Evolutionary conservation across 1,139 yeast genomes (phyloP), one percentile per base, ranked within the genome.

Genomic region (Yamadazyma songkhlaensis): DNA sequence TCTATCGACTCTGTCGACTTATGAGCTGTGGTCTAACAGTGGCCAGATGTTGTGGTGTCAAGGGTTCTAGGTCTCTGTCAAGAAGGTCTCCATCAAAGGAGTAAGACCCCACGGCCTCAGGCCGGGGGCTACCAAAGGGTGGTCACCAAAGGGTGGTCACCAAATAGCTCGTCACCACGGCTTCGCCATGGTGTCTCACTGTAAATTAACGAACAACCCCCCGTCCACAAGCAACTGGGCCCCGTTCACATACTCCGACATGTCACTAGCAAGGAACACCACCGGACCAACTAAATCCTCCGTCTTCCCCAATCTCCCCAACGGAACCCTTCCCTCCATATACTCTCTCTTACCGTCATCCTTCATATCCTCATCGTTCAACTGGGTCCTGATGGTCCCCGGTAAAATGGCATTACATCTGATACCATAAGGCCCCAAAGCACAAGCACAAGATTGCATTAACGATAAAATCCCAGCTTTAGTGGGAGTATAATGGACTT

Each of bases 281-380:
- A 70, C 74, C 3, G 77, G 77, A 0, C 77, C 77, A 2, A 69
- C 74, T 39, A 73, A 45, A 47, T 73, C 78, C 9, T 56, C 53
- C 2, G 76, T 63, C 10, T 50, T 45, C 0, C 77, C 78, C 36
- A 72, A 47, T 47, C 77, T 55, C 1, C 72, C 71, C 36, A 72
- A 50, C 6, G 77, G 77, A n/a, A 68, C 64, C 43, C 75, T 53
- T 2, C 58, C 57, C 39, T 59, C 64, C 72, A 67, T 65, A 39
- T 62, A 60, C 1, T 40, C 34, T 39, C 51, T 55, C 45, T 64
- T 64, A 3, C 38, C 47, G 4, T 53, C 54, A 36, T 64, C 60
- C 3, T 57, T 51, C 50, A 69, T 51, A 40, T 64, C 68, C 42
- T 58, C 64, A 6, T 63, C 71, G 37, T 62, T 62, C 43, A 70